A percentile compares a stretch with the other conserved stretches of the same genome.
These are phyloP conservation scores for Aspergillus candidus DNA, from an alignment of 2,329 filamentous ascomycete species.

Conservation along the genomic window DNA sequence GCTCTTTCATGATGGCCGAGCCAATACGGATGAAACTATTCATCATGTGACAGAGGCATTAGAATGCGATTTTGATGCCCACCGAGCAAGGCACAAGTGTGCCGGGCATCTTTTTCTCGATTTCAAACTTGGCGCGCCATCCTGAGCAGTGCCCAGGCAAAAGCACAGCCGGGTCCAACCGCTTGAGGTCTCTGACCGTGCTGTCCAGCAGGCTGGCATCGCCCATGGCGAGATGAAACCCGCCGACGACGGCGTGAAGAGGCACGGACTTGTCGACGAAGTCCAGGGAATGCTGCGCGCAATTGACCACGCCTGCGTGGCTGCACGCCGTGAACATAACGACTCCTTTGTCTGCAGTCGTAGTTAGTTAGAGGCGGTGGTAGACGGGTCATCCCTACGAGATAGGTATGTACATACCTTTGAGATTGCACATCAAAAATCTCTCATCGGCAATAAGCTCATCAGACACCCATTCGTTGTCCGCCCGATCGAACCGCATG, in stretches of 20 bases:
- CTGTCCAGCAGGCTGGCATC: constrained; percentile 39
- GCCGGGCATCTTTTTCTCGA: constrained; percentile 48
- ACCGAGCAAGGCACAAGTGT: constrained; percentile 47
- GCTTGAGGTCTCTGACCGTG: constrained; percentile 46
- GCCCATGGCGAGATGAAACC: constrained; percentile 49
- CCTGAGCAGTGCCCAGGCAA: constrained; percentile 53
- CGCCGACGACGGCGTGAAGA: constrained; percentile 48
- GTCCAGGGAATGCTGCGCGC: constrained; percentile 42
- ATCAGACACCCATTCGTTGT: constrained; percentile 43
- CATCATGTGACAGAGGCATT: background rate
- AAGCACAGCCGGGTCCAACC: constrained; percentile 43
- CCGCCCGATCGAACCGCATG: constrained; percentile 38
- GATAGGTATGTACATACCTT: constrained; percentile 33
- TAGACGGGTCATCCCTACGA: constrained; percentile 1
- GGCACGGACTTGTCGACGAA: constrained; percentile 33
- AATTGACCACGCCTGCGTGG: constrained; percentile 52
- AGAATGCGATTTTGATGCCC: constrained; percentile 40
- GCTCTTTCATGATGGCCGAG: no score
- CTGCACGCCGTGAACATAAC: constrained; percentile 53
- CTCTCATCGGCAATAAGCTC: constrained; percentile 49
- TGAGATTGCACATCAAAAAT: constrained; percentile 49
- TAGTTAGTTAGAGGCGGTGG: no score
- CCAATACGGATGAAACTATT: no score
- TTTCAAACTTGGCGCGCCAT: constrained; percentile 50
- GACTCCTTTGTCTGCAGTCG: constrained; percentile 42